A percentile compares a stretch with the other conserved stretches of the same genome.
These are phyloP conservation scores for Hericium rajendrae DNA, from an alignment of 768 basidiomycete genomes.

Conservation along the genomic window DNA sequence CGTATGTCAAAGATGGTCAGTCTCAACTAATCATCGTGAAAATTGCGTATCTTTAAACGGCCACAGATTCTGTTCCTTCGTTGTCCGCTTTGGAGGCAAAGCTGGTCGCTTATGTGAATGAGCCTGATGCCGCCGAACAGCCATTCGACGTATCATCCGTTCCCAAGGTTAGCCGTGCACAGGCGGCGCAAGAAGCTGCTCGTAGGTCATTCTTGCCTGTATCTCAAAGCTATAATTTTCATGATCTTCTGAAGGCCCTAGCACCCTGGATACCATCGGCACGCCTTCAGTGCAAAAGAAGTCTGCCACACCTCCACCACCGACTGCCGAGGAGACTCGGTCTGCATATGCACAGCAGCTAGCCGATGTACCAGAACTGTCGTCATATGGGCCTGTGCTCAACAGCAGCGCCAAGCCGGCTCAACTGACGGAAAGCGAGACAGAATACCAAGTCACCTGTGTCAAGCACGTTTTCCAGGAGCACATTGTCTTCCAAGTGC, in stretches of 20 bases:
- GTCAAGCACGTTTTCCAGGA: conserved; percentile 97
- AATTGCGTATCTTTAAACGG: conserved; percentile 1
- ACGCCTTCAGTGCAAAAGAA: conserved; percentile 54
- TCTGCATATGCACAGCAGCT: conserved; percentile 85
- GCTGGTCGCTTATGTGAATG: conserved; percentile 88
- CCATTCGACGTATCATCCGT: conserved; percentile 80
- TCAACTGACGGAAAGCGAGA: conserved; percentile 92
- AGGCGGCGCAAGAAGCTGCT: conserved; percentile 80
- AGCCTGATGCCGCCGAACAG: conserved; percentile 54
- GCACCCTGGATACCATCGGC: conserved; percentile 76
- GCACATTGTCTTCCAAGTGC: conserved; percentile 93
- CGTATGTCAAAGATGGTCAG: conserved; percentile 88
- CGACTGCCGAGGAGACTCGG: conserved; percentile 81
- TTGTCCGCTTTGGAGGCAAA: conserved; percentile 83
- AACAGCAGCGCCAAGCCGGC: conserved; percentile 74
- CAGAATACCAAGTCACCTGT: conserved; percentile 93
- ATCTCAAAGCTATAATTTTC: neutral
- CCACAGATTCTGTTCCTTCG: conserved; percentile 86
- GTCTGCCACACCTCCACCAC: conserved; percentile 55
- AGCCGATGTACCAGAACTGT: conserved; percentile 77
- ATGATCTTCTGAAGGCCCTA: conserved; percentile 48
- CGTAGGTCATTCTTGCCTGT: conserved; percentile 42
- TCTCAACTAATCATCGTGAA: neutral
- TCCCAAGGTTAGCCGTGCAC: conserved; percentile 90
- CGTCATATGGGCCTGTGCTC: conserved; percentile 74